Base-by-base conservation (phyloP, 1,284 basidiomycete genomes). In the Apiotrichum mycotoxinovorans region DNA sequence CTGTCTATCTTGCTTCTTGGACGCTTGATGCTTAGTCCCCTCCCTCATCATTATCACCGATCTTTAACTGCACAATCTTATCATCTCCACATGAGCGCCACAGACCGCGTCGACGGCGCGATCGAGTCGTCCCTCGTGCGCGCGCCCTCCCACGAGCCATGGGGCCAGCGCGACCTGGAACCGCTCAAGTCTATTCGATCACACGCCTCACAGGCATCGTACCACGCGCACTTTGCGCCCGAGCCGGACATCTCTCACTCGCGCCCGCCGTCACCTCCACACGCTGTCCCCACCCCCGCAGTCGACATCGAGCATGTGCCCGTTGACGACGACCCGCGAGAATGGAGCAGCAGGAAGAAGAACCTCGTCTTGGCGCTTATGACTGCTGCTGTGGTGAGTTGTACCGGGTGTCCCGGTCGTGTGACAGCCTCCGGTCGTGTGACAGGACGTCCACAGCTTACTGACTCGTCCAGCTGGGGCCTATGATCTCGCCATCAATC, bases 301-400 rank as follows among this genome's bases (percentile, higher is more conserved):
- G 40, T 80, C 17, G 85, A 87, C 70, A 86, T 87, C 54, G 86
- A 87, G 64, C 85, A 87, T 68, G 79, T 81, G 30, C 78, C 81
- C 15, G 89, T 92, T 3, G 74, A 80, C 11, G 83, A 93, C 66
- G 90, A 93, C 75, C 91, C 91, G 11, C 80, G 88, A 45, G 69
- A 80, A 61, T 94, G 91, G 91, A 83, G 83, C 2, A 58, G 67
- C 18, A 60, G 77, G 45, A 83, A 85, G 67, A 93, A 94, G 82
- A 72, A 63, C 35, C 54, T 67, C 20, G 72, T 70, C 2, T 53
- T 75, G 54, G 48, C 53, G 11, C 63, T 75, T 45, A 70, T 68
- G 58, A 69, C 67, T 12, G 55, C 68, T 43, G 67, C 71, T 8
- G 64, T 73, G 23, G 72, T 76, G 46, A 57, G 74, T 68, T 14